These are phyloP conservation scores for Lachnellula arida DNA, from an alignment of 2,329 filamentous ascomycete species.

Conservation along the genomic window DNA sequence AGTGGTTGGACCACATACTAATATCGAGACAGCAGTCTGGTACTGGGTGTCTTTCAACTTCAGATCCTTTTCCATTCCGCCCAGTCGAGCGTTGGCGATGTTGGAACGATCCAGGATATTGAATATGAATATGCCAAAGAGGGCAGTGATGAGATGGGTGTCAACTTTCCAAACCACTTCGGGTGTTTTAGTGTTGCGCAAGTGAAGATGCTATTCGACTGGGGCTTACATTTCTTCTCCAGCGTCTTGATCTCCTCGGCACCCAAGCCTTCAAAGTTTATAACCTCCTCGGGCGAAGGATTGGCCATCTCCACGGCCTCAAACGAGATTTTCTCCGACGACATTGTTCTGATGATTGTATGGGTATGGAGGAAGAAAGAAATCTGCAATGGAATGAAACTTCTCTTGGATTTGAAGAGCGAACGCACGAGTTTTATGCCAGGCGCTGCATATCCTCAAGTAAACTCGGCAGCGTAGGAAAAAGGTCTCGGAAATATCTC, in stretches of 20 bases:
- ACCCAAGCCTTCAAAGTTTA: no score
- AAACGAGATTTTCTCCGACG: no score
- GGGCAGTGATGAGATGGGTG: neutral
- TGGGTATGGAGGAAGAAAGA: no score
- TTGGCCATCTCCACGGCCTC: no score
- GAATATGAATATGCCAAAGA: slow-evolving; percentile 2
- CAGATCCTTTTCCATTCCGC: slow-evolving; percentile 3
- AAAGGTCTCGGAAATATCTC: no score
- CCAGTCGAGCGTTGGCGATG: slow-evolving; percentile 9
- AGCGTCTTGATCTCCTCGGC: neutral
- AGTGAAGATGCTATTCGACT: neutral
- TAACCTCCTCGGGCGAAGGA: no score
- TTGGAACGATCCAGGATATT: slow-evolving; percentile 11
- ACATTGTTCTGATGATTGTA: no score
- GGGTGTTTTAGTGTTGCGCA: neutral
- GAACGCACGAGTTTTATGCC: no score
- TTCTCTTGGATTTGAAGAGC: no score
- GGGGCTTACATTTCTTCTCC: neutral
- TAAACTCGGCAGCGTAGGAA: no score
- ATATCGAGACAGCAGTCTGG: slow-evolving; percentile 9
- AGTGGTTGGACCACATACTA: neutral
- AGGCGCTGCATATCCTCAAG: no score
- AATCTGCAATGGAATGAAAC: no score
- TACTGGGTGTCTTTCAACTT: slow-evolving; percentile 14
- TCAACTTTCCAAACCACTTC: slow-evolving; percentile 1